phyloP scores from a whole-genome alignment of 257 asterid genomes.

The Parsonsia alboflavescens region DNA sequence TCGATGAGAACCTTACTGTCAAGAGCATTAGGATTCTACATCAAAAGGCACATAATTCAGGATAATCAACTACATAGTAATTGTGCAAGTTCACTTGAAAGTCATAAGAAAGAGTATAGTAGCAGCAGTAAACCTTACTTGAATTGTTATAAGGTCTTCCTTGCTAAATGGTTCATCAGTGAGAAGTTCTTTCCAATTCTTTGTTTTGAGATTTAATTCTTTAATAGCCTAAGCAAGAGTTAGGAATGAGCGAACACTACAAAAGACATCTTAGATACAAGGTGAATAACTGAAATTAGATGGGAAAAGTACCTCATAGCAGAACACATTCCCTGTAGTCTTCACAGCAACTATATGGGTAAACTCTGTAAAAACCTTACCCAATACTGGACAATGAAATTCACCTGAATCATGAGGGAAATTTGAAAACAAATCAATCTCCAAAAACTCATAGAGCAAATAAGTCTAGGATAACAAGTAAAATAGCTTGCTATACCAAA shows the following conservation, averaged over 20 bases:
- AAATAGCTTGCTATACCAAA: neutral
- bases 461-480: neutral
- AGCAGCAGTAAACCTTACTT: slow-evolving; percentile 39
- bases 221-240: slow-evolving; percentile 64
- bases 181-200: slow-evolving; percentile 98
- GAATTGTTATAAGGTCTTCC: slow-evolving; percentile 84
- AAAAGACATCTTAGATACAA: neutral
- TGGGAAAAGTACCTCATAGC: slow-evolving; percentile 63
- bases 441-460: neutral
- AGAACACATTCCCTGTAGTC: slow-evolving; percentile 93
- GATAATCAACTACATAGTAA: slow-evolving; percentile 8
- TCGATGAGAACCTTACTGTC: slow-evolving; percentile 71
- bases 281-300: slow-evolving; percentile 2
- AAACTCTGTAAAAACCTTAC: slow-evolving; percentile 87
- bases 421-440: slow-evolving; percentile 2
- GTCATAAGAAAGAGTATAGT: slow-evolving; percentile 7
- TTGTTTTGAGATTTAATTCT: slow-evolving; percentile 84
- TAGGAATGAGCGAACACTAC: neutral
- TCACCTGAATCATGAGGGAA: slow-evolving; percentile 48
- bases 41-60: slow-evolving; percentile 17
- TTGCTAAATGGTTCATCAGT: slow-evolving; percentile 86
- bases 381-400: slow-evolving; percentile 83
- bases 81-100: slow-evolving; percentile 4
- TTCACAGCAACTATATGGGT: slow-evolving; percentile 90
- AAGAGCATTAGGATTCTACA: slow-evolving; percentile 86